Base-by-base conservation (phyloP, 2,329 filamentous ascomycete species). In the Whalleya microplaca region DNA sequence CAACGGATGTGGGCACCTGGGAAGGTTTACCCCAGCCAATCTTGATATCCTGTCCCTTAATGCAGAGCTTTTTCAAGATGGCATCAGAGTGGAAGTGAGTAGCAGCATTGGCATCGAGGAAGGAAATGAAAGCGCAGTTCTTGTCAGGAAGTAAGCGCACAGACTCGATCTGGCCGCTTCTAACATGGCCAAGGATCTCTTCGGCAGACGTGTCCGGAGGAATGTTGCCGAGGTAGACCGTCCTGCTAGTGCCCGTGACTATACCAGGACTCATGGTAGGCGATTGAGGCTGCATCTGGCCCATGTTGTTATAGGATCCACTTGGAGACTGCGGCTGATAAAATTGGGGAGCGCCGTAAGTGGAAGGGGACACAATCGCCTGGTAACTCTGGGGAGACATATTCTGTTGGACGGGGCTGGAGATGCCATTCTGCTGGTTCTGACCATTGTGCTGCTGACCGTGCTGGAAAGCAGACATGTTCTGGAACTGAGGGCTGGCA, bases 81-180 rank as follows among this genome's bases (percentile, higher is more conserved):
- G 95, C 95, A 82, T 99, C 95, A 19, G 95, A 99, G 81, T 99
- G 95, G 79, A 99, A 99, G 74, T 99, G 95, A 20, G 94, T 98
- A 54, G 95, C 95, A 27, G 95, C 97, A 78, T 93, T 96, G 69
- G 93, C 92, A 71, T 99, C 95, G 64, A 99, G 82, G 80, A 99
- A 99, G 7, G 95, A 99, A 73, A 99, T 98, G 82, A 99, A 99
- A 56, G 95, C 95, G 72, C 95, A 99, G 83, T 98, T 99, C 91
- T 98, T 99, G 78, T 99, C 95, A 21, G 94, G 92, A 53, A 99
- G 82, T 64, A 99, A 84, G 67, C 95, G 90, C 51, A 99, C 95
- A n/a, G 95, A 98, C 80, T 99, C 95, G 69, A 99, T 98, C 73
- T 98, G 95, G 21, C 95, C 95, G 75, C 95, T 98, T 63, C 95